Conservation (phyloP, 2,329 filamentous ascomycete genomes). For the Cercospora beticola region DNA sequence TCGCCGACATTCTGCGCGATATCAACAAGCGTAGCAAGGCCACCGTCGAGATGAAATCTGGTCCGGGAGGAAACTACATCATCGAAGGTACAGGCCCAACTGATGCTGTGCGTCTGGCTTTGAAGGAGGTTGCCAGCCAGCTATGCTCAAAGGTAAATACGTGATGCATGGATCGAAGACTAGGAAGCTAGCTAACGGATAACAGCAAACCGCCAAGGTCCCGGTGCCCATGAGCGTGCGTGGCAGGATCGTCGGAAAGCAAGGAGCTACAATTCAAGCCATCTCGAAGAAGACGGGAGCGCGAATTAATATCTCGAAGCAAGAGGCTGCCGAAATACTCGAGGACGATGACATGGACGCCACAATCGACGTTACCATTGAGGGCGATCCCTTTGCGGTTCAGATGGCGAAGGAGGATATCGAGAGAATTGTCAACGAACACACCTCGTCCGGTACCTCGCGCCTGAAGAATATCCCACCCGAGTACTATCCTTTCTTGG, state of each 20-base stretch:
- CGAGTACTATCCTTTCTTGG: slow-evolving; percentile 94
- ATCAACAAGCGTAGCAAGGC: slow-evolving; percentile 91
- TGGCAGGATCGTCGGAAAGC: slow-evolving; percentile 88
- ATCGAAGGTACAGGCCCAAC: slow-evolving; percentile 85
- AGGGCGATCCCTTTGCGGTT: slow-evolving; percentile 86
- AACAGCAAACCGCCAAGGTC: slow-evolving; percentile 68
- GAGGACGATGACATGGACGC: slow-evolving; percentile 72
- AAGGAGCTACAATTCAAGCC: slow-evolving; percentile 84
- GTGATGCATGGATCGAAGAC: neutral
- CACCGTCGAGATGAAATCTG: slow-evolving; percentile 72
- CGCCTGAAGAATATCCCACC: slow-evolving; percentile 81
- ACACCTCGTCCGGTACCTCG: slow-evolving; percentile 76
- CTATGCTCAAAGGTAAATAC: slow-evolving; percentile 75
- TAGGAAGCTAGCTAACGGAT: neutral
- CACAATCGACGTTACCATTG: slow-evolving; percentile 80
- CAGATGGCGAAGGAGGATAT: slow-evolving; percentile 82
- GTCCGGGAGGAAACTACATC: slow-evolving; percentile 69
- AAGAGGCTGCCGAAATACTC: slow-evolving; percentile 60
- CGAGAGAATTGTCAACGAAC: slow-evolving; percentile 81
- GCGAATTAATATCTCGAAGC: slow-evolving; percentile 83
- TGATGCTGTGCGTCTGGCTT: slow-evolving; percentile 79
- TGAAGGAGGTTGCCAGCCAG: slow-evolving; percentile 85
- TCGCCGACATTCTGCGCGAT: slow-evolving; percentile 82
- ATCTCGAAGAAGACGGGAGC: slow-evolving; percentile 89
- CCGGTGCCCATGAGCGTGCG: slow-evolving; percentile 80